Percentiles rank a stretch among this genome's conserved stretches.
Conservation (phyloP, 148 eudicot species). For the Vaccinium macrocarpon region DNA sequence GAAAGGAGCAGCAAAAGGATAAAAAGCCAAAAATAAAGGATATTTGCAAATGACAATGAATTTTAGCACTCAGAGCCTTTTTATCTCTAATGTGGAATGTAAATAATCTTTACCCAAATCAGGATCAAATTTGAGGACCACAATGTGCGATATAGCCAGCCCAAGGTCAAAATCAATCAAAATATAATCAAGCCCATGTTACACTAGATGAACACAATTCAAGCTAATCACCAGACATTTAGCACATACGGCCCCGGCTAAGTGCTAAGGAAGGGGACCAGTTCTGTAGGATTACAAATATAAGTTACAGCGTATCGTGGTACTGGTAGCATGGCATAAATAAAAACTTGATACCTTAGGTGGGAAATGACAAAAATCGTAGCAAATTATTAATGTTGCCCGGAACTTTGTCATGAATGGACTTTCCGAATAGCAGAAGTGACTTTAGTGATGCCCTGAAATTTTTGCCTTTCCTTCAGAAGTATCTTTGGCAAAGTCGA, state of each 20-base stretch:
- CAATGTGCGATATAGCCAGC: background rate
- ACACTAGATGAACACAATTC: background rate
- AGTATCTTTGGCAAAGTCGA: conserved; percentile 74
- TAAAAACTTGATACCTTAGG: background rate
- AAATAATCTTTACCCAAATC: background rate
- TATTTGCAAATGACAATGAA: background rate
- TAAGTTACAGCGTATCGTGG: background rate
- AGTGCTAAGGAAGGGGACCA: background rate
- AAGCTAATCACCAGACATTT: background rate
- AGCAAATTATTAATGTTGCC: background rate
- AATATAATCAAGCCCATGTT: background rate
- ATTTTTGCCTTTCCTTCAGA: conserved; percentile 58
- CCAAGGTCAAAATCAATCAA: background rate
- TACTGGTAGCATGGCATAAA: background rate
- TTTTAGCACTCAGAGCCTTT: background rate
- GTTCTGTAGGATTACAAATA: background rate
- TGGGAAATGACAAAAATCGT: background rate
- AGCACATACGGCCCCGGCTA: background rate
- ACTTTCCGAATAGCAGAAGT: conserved; percentile 40
- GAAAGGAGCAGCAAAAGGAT: too few species aligned
- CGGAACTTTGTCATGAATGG: conserved; percentile 21
- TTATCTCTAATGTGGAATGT: background rate
- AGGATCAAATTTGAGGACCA: background rate
- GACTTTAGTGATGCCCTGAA: conserved; percentile 51
- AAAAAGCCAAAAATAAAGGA: too few species aligned